A percentile compares a stretch with the other conserved stretches of the same genome.
Evolutionary conservation across 2,329 filamentous ascomycete genomes (phyloP).

Genomic region (Trichophyton equinum): DNA sequence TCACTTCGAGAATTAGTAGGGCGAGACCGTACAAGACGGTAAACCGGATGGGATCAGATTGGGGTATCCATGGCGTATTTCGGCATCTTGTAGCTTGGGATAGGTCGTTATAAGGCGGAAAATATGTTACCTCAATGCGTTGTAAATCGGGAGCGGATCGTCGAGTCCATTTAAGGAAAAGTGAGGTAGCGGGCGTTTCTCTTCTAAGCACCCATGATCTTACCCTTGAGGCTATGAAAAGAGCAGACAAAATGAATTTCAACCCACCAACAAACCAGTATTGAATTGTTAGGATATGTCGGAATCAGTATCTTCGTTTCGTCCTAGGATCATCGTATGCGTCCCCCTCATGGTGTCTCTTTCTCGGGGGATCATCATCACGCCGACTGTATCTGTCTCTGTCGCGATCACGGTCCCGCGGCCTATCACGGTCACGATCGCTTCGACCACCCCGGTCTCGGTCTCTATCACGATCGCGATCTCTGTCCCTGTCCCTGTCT

Average conservation of each 20-base stretch:
- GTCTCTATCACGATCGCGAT: conserved; percentile 41
- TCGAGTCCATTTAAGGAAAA: not conserved
- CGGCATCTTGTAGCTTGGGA: not conserved
- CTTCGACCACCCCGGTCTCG: conserved; percentile 17
- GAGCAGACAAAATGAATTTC: conserved; percentile 19
- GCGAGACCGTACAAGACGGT: not conserved
- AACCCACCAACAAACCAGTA: conserved; percentile 34
- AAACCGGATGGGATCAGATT: not conserved
- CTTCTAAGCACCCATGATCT: conserved; percentile 14
- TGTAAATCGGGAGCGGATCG: no score
- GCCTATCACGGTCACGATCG: conserved; percentile 43
- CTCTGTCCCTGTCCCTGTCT: conserved; percentile 38
- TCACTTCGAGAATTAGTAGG: conserved; percentile 2
- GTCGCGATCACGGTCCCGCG: conserved; percentile 39
- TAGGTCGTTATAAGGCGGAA: not conserved
- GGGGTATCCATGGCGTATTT: not conserved
- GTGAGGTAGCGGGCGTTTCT: not conserved
- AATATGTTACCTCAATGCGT: not conserved
- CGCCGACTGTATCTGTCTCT: conserved; percentile 37
- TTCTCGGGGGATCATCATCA: conserved; percentile 46
- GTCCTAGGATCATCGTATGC: conserved; percentile 60
- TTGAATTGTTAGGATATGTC: conserved; percentile 15
- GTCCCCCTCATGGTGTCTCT: conserved; percentile 62
- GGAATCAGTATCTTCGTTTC: conserved; percentile 45
- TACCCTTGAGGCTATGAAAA: conserved; percentile 26